Conservation (phyloP, 1,284 basidiomycete genomes). For the Irpex rosettiformis region DNA sequence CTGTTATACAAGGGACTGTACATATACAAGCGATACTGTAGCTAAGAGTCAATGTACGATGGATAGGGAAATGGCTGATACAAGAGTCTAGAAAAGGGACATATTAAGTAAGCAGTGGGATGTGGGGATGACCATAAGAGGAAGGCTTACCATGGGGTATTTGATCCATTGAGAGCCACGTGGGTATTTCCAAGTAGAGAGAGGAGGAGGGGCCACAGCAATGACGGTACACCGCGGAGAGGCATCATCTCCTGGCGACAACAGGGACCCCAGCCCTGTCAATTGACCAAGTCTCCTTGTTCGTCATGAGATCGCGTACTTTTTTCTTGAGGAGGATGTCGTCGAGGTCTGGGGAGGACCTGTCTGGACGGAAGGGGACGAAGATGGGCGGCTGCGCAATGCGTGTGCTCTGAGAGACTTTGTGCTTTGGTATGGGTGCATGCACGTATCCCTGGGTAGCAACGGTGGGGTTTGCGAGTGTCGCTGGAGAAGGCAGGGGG, state of each 20-base stretch:
- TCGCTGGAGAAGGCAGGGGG: slow-evolving; percentile 31
- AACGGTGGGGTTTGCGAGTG: slow-evolving; percentile 16
- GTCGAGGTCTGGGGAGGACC: slow-evolving; percentile 53
- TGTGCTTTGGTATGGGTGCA: slow-evolving; percentile 25
- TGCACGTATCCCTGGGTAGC: slow-evolving; percentile 20
- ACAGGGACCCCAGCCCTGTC: slow-evolving; percentile 15
- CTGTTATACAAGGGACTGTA: not conserved
- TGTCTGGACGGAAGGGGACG: slow-evolving; percentile 51
- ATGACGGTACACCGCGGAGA: not conserved
- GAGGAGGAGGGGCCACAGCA: not conserved
- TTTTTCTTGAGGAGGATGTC: slow-evolving; percentile 51
- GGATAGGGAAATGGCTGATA: not conserved
- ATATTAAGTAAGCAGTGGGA: not conserved
- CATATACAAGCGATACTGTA: not conserved
- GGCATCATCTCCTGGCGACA: not conserved
- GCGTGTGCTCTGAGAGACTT: slow-evolving; percentile 13
- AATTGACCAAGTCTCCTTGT: slow-evolving; percentile 33
- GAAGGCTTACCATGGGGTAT: not conserved
- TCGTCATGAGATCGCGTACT: slow-evolving; percentile 27
- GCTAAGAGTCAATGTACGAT: not conserved
- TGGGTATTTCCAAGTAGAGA: slow-evolving; percentile 3
- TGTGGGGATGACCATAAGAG: not conserved
- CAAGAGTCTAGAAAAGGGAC: not conserved
- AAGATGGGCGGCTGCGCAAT: slow-evolving; percentile 41
- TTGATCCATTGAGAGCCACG: not conserved